Evolutionary conservation across 2,329 filamentous ascomycete genomes (phyloP).

Genomic region (Gaeumannomyces tritici): DNA sequence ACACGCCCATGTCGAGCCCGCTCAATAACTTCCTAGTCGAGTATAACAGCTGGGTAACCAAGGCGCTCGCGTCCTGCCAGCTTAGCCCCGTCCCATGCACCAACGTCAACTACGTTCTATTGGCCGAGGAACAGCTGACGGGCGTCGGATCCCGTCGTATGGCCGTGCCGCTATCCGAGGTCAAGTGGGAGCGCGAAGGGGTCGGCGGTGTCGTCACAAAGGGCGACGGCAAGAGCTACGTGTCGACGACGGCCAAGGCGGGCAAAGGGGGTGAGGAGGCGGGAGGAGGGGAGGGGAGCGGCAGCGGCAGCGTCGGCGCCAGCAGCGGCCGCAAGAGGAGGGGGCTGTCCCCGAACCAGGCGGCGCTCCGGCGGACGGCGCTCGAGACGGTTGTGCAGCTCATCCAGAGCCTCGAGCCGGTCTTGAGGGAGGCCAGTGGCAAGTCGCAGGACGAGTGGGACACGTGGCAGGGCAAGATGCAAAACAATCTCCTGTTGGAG

Average conservation of each 20-base stretch:
- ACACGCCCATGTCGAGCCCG: constrained; percentile 71
- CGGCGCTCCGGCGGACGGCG: constrained; percentile 68
- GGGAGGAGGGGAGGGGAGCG: constrained; percentile 16
- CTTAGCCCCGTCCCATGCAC: constrained; percentile 71
- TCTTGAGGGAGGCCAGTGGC: constrained; percentile 71
- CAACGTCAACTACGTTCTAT: constrained; percentile 61
- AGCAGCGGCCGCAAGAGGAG: constrained; percentile 29
- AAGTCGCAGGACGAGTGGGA: constrained; percentile 93
- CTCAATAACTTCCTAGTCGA: constrained; percentile 75
- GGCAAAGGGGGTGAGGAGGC: constrained; percentile 30
- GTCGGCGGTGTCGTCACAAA: constrained; percentile 53
- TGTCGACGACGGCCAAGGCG: constrained; percentile 28
- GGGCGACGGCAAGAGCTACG: constrained; percentile 47
- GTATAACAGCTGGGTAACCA: constrained; percentile 74
- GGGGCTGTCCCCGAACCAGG: constrained; percentile 56
- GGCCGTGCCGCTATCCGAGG: constrained; percentile 77
- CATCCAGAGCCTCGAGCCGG: constrained; percentile 76
- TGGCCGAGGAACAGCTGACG: constrained; percentile 68
- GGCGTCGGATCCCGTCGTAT: constrained; percentile 66
- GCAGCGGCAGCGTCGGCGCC: constrained; percentile 9
- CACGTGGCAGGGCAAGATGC: constrained; percentile 80
- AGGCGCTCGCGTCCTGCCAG: constrained; percentile 62
- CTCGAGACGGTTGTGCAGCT: constrained; percentile 71
- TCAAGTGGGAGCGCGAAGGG: constrained; percentile 78
- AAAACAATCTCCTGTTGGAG: constrained; percentile 70